Conservation (phyloP, 2,329 filamentous ascomycete species). For the Tolypocladium endophyticum region DNA sequence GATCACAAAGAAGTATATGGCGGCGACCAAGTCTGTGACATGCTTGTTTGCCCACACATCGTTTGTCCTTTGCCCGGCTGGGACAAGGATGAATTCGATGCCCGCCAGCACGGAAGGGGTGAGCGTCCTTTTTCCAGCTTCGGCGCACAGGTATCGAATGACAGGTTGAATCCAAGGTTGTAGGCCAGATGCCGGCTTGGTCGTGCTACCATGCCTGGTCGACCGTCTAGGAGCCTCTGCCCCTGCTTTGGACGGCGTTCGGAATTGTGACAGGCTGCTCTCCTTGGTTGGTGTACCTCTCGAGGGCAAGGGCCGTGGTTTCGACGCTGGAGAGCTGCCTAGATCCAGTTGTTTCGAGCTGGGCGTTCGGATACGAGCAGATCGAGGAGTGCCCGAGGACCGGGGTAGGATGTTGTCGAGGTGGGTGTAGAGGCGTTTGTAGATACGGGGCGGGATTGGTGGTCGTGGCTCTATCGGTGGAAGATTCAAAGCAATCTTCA, state of each 20-base stretch:
- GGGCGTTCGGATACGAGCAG: slow-evolving; percentile 19
- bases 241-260: slow-evolving; percentile 20
- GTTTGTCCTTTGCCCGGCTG: slow-evolving; percentile 30
- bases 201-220: slow-evolving; percentile 16
- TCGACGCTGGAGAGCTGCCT: slow-evolving; percentile 14
- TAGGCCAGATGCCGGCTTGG: slow-evolving; percentile 23
- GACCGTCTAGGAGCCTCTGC: slow-evolving; percentile 31
- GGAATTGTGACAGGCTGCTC: slow-evolving; percentile 29
- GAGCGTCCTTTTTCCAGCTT: slow-evolving; percentile 49
- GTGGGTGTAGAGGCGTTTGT: slow-evolving; percentile 74
- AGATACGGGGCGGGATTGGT: slow-evolving; percentile 68
- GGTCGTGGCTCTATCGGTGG: slow-evolving; percentile 66
- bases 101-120: slow-evolving; percentile 67
- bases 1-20: slow-evolving; percentile 50
- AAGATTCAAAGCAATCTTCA: slow-evolving; percentile 67
- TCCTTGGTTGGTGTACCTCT: slow-evolving; percentile 37
- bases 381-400: slow-evolving; percentile 20
- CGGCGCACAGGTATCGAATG: slow-evolving; percentile 52
- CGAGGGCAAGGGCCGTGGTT: slow-evolving; percentile 24
- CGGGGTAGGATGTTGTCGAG: slow-evolving; percentile 61
- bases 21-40: slow-evolving; percentile 44
- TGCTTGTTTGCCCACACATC: slow-evolving; percentile 40
- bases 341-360: slow-evolving; percentile 19
- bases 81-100: slow-evolving; percentile 45
- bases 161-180: slow-evolving; percentile 61